phyloP scores from a whole-genome alignment of 208 protist species.

The Paratrypanosoma confusum region DNA sequence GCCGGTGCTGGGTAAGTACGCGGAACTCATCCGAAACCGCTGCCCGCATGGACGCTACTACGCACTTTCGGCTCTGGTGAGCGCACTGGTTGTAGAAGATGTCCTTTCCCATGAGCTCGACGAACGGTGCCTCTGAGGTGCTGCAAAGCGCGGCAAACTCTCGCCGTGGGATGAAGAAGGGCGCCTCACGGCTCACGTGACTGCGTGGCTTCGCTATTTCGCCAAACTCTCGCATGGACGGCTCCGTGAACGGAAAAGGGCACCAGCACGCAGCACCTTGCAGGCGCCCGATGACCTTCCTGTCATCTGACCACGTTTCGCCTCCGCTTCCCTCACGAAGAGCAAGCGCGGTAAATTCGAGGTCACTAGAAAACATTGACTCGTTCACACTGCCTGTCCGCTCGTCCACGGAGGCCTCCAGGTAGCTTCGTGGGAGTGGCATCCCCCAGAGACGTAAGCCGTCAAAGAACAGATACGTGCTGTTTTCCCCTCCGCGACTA shows the following conservation, averaged over 20 bases:
- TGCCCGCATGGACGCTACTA: constrained; percentile 16
- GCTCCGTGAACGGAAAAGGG: constrained; percentile 15
- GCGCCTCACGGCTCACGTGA: constrained; percentile 4
- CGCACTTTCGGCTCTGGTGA: constrained; percentile 18
- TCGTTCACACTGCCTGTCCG: too few species aligned
- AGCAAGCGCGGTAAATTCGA: too few species aligned
- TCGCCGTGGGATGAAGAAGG: constrained; percentile 18
- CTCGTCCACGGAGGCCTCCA: too few species aligned
- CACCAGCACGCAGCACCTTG: constrained; percentile 25
- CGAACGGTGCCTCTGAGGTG: constrained; percentile 11
- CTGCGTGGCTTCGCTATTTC: too few species aligned
- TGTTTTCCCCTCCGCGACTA: too few species aligned
- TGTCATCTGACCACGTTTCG: constrained; percentile 15
- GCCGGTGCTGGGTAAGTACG: too few species aligned
- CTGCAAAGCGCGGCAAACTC: constrained; percentile 17
- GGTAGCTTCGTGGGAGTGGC: too few species aligned
- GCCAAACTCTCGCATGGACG: too few species aligned
- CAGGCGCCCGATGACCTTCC: constrained; percentile 18
- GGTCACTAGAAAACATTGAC: too few species aligned
- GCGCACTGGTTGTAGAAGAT: constrained; percentile 13
- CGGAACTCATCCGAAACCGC: constrained; percentile 12
- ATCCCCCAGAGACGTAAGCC: too few species aligned
- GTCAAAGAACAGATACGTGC: too few species aligned
- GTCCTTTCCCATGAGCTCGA: constrained; percentile 8
- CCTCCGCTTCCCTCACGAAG: constrained; percentile 28